A percentile compares a stretch with the other conserved stretches of the same genome.
These are phyloP conservation scores for Cladophialophora carrionii DNA, from an alignment of 2,329 filamentous ascomycete species.

Conservation along the genomic window DNA sequence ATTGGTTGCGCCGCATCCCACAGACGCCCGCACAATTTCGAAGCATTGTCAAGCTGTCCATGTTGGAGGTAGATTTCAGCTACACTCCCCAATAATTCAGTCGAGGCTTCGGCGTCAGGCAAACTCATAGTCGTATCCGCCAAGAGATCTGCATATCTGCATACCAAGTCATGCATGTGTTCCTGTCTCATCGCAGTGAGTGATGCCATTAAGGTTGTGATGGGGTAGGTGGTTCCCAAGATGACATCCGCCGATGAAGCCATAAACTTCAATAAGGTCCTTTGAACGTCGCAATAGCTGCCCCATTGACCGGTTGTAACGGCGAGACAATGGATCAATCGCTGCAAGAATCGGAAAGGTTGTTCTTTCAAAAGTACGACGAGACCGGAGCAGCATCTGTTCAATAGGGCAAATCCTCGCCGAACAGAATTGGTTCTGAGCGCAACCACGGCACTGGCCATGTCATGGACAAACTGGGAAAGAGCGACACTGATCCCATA, in stretches of 20 bases:
- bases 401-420: constrained; percentile 2
- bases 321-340: not conserved
- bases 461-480: not conserved
- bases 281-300: not conserved
- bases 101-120: not conserved
- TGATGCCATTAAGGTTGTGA: not conserved
- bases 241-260: not conserved
- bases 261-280: not conserved
- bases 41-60: not conserved
- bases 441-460: fast-evolving
- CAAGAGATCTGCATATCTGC: constrained; percentile 7
- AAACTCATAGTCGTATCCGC: not conserved
- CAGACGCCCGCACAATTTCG: not conserved
- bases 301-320: fast-evolving
- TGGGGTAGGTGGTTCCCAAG: constrained; percentile 2
- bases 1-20: constrained; percentile 7
- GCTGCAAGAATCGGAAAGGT: constrained; percentile 6
- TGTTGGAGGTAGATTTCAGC: not conserved
- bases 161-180: not conserved
- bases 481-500: not conserved
- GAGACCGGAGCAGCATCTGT: constrained; percentile 5
- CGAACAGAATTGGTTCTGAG: not conserved
- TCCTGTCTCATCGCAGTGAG: not conserved
- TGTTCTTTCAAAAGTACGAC: not conserved
- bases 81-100: not conserved